Evolutionary conservation across 1,139 yeast species (phyloP), one percentile per base, ranked within the genome.

Genomic region (Lodderomyces beijingensis): DNA sequence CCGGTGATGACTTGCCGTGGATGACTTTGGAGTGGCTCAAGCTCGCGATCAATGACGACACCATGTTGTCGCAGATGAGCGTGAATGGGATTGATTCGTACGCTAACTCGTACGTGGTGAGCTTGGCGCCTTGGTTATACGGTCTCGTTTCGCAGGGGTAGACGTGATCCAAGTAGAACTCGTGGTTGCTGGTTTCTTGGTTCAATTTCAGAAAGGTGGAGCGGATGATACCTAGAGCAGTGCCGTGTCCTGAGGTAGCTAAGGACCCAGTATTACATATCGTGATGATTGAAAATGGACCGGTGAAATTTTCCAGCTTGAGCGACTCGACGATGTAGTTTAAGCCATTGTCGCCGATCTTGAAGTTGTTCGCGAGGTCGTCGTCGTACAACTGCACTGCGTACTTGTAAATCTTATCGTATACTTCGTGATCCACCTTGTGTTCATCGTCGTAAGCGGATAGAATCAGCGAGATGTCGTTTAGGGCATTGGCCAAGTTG

Each of bases 231-330:
- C 97, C 97, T 28, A 91, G 68, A 0, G 97, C 97, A 5, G 98
- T 91, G 15, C 98, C 98, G 52, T 88, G 91, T 2, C 97, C 97
- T 3, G 97, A 87, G 2, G 97, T 91, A 1, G 98, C 98, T 42
- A 91, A 65, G 0, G 97, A 86, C 0, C 94, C 93, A 2, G 91
- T 83, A 53, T 83, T 83, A 50, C 91, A 82, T 37, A 89, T 84
- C 2, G 97, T 91, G 51, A 89, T 59, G 3, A 87, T 89, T 1
- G 94, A 75, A 51, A 88, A 80, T 1, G 81, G 77, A 5, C 84
- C 88, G 19, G 56, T 55, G 46, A 75, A 81, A 2, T 63, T 60
- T 40, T 79, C 79, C 3, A 53, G 41, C 16, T 53, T 50, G 41
- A 82, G 62, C 3, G 61, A 51, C 2, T 71, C 54, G 32, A 62